Evolutionary conservation across 202 grass and related monocot genomes (phyloP).

Genomic region (Schoenoplectus triqueter): DNA sequence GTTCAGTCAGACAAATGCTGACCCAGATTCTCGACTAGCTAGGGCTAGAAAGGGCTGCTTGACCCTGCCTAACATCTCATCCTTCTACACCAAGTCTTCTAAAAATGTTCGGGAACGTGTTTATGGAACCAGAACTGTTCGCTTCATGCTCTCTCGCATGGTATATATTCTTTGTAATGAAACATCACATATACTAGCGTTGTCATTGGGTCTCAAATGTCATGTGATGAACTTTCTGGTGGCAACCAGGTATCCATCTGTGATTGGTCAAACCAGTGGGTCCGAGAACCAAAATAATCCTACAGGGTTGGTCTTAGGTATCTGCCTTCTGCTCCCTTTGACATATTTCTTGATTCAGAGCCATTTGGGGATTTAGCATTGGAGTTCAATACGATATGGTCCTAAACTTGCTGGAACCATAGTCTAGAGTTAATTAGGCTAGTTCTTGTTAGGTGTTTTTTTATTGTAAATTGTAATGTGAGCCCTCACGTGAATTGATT

Average conservation of each 20-base stretch:
- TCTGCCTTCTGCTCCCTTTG: not conserved
- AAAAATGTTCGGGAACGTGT: constrained; percentile 73
- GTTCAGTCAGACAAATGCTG: constrained; percentile 87
- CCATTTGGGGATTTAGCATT: not conserved
- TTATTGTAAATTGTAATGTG: constrained; percentile 14
- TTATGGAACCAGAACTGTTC: constrained; percentile 81
- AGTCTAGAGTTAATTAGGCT: not conserved
- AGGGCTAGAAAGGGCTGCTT: constrained; percentile 95
- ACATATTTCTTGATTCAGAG: constrained; percentile 11
- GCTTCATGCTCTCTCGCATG: constrained; percentile 98
- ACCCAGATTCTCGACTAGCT: constrained; percentile 80
- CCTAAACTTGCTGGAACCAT: not conserved
- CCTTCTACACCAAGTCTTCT: constrained; percentile 80
- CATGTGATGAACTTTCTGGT: not conserved
- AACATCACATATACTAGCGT: constrained; percentile 5
- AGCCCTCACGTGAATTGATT: constrained; percentile 16
- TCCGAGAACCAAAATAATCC: not conserved
- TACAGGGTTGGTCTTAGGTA: not conserved
- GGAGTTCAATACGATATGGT: not conserved
- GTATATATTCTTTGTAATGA: constrained; percentile 53
- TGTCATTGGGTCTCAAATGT: constrained; percentile 1
- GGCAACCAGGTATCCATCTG: not conserved
- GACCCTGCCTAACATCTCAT: constrained; percentile 77
- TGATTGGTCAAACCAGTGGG: not conserved
- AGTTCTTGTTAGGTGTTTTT: not conserved